Conservation (phyloP, 2,329 filamentous ascomycete genomes). For the Neurospora sp. region DNA sequence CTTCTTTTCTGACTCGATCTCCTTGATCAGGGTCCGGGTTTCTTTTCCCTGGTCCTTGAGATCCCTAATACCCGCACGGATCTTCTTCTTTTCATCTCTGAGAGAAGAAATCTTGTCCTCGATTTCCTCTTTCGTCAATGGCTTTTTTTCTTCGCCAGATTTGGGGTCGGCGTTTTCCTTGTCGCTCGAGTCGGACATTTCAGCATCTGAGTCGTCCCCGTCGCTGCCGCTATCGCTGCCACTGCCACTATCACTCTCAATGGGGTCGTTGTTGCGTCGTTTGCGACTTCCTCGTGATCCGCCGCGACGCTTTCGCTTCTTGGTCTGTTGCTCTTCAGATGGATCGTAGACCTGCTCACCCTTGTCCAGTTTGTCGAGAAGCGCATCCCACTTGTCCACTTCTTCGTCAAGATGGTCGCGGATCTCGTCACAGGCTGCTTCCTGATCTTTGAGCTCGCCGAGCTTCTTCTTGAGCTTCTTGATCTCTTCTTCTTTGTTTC, state of each 20-base stretch:
- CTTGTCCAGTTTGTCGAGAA: constrained; percentile 7
- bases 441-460: constrained; percentile 4
- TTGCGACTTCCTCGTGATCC: constrained; percentile 12
- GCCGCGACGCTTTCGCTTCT: constrained; percentile 16
- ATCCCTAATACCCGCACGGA: constrained; percentile 12
- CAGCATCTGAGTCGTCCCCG: constrained; percentile 11
- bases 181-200: constrained; percentile 10
- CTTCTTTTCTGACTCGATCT: constrained; percentile 15
- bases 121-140: constrained; percentile 12
- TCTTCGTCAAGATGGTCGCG: constrained; percentile 14
- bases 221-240: constrained; percentile 4
- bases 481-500: neutral
- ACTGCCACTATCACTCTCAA: neutral
- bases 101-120: constrained; percentile 24
- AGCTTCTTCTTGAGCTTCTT: neutral
- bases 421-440: constrained; percentile 22
- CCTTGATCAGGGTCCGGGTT: constrained; percentile 16
- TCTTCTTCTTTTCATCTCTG: constrained; percentile 15
- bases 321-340: constrained; percentile 5
- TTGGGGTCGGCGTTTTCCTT: constrained; percentile 13
- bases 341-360: constrained; percentile 17
- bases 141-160: neutral
- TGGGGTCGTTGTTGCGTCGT: neutral
- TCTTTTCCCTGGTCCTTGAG: constrained; percentile 6
- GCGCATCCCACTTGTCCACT: constrained; percentile 16